phyloP scores from a whole-genome alignment of 2,329 filamentous ascomycete genomes.

The Colletotrichum sp. region DNA sequence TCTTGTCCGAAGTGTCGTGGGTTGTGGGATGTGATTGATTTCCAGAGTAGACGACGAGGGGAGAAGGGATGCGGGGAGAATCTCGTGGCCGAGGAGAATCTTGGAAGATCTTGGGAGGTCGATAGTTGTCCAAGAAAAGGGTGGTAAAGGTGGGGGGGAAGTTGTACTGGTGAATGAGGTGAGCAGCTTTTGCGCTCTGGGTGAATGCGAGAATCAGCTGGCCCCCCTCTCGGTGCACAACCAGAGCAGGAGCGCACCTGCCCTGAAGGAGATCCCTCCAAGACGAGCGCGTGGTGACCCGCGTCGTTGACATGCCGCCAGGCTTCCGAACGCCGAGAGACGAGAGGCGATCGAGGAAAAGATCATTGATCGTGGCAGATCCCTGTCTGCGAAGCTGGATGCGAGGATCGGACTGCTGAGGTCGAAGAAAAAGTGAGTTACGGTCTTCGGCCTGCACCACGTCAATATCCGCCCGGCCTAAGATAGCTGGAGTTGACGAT shows the following conservation, averaged over 20 bases:
- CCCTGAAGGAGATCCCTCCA: neutral
- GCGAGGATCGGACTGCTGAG: neutral
- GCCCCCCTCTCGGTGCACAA: neutral
- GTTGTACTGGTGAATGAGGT: neutral
- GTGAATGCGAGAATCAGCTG: neutral
- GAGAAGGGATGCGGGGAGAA: neutral
- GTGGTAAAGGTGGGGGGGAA: neutral
- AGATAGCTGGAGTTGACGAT: neutral
- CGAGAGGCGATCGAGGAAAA: neutral
- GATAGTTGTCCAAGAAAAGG: neutral
- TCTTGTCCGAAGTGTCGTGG: fast-evolving
- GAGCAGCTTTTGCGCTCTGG: neutral
- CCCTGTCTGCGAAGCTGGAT: neutral
- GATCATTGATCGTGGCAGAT: neutral
- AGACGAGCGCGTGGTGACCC: neutral
- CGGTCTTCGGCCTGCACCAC: neutral
- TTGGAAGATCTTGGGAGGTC: neutral
- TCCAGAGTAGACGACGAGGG: neutral
- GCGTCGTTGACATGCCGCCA: fast-evolving
- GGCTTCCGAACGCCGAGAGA: neutral
- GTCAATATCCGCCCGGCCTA: neutral
- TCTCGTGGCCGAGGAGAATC: neutral
- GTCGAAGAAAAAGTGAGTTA: neutral
- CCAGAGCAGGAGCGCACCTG: neutral
- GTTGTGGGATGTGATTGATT: fast-evolving